Base-by-base conservation (phyloP, 306 rosid species). In the Quercus mongolica region DNA sequence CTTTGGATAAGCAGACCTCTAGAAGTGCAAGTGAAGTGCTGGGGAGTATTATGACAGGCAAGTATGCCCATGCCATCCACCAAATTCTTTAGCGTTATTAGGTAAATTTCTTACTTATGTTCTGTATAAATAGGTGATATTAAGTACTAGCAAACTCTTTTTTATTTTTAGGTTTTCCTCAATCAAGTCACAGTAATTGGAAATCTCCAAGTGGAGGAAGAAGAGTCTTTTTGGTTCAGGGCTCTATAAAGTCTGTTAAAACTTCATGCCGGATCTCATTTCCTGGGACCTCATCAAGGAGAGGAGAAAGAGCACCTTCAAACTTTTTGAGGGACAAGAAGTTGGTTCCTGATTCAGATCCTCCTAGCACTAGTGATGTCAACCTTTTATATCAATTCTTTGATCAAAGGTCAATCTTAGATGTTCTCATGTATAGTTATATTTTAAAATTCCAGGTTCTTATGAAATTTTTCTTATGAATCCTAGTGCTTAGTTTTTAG, bases 341-440 rank as follows among this genome's bases (percentile, higher is more conserved):
- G 79, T 73, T 86, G 67, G 86, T 89, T 86, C 97, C 98, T 61
- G 85, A 86, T 78, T 90, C 98, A 4, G 92, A 94, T 78, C 97
- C 98, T 82, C 98, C 98, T 72, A 91, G 88, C 86, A 74, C 69
- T 78, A 81, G 87, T 77, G 97, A 92, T 74, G 79, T 91, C 35
- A 79, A 87, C 69, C 90, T 85, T 56, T 75, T 94, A 76, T 87
- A 94, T 79, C 90, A 88, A 33, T 89, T 94, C 85, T 80, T 94
- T 31, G 87, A 92, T 69, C 84, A 78, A 73, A 94, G 98, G 98
- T 92, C 62, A 26, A 13, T 83, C 73, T 74, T 30, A 44, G 56
- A 20, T 70, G n/a, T 46, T 4, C 15, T 35, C 31, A 41, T 56
- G 1, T 68, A 56, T 70, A n/a, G 1, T 41, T 75, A 38, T 38